Percentiles rank a stretch among this genome's conserved stretches.
Evolutionary conservation across 805 yeast genomes (phyloP).

Genomic region (Ascoidea asiatica): DNA sequence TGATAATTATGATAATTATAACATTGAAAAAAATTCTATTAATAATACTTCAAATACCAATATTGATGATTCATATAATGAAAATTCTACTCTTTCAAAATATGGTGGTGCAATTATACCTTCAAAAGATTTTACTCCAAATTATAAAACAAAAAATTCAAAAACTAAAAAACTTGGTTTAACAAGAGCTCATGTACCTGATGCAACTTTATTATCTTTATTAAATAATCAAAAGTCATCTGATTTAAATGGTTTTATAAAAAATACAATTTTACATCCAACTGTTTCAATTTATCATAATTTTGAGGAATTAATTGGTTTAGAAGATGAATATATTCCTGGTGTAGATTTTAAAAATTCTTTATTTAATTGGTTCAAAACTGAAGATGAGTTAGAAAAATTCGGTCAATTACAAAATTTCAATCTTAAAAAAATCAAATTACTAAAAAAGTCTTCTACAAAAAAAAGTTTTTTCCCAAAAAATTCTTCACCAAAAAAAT

Average conservation of each 20-base stretch:
- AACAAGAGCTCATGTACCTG: conserved; percentile 12
- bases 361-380: conserved; percentile 32
- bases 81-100: no score
- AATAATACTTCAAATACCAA: no score
- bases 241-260: neutral
- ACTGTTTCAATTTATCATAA: conserved; percentile 7
- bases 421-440: neutral
- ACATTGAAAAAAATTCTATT: no score
- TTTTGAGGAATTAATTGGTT: conserved; percentile 22
- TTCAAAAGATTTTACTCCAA: conserved; percentile 8
- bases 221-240: conserved; percentile 1
- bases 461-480: no score
- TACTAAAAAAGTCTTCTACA: neutral
- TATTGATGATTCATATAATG: no score
- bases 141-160: conserved; percentile 4
- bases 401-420: neutral
- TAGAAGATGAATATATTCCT: conserved; percentile 70
- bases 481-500: no score
- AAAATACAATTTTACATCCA: conserved; percentile 7
- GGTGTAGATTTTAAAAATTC: conserved; percentile 46
- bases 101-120: conserved; percentile 13
- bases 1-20: no score
- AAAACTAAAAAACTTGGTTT: conserved; percentile 7
- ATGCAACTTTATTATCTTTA: conserved; percentile 7
- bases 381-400: neutral